Percentiles rank a stretch among this genome's conserved stretches.
phyloP scores from a whole-genome alignment of 2,329 filamentous ascomycete genomes.

The Claviceps sp. region DNA sequence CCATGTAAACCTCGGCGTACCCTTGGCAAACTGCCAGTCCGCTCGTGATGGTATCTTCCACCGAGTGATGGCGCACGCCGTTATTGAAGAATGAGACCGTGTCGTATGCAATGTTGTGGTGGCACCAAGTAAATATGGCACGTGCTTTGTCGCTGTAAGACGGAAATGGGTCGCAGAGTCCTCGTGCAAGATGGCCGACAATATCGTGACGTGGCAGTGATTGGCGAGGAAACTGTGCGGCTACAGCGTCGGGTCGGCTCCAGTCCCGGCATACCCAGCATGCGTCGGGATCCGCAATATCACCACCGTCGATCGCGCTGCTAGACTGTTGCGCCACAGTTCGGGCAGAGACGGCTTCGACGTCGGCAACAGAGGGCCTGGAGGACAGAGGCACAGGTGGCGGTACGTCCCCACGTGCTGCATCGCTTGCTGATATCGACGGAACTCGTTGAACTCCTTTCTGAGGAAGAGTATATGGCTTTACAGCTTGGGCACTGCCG shows the following conservation, averaged over 20 bases:
- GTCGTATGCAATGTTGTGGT: slow-evolving; percentile 87
- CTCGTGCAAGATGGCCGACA: slow-evolving; percentile 60
- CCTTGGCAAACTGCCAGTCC: slow-evolving; percentile 86
- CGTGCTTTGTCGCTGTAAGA: slow-evolving; percentile 84
- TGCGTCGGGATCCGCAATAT: slow-evolving; percentile 11
- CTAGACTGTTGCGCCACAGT: slow-evolving; percentile 13
- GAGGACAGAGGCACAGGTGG: slow-evolving; percentile 40
- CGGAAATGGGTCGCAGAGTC: slow-evolving; percentile 65
- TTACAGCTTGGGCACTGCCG: slow-evolving; percentile 6
- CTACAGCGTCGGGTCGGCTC: slow-evolving; percentile 64
- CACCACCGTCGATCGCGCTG: neutral
- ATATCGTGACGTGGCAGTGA: slow-evolving; percentile 53
- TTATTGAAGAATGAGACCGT: slow-evolving; percentile 64
- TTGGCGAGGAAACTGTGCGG: slow-evolving; percentile 59
- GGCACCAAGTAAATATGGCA: slow-evolving; percentile 87
- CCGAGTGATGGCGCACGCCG: slow-evolving; percentile 51
- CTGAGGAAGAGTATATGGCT: neutral
- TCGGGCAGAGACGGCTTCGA: slow-evolving; percentile 29
- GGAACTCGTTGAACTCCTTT: slow-evolving; percentile 4
- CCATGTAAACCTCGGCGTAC: slow-evolving; percentile 71
- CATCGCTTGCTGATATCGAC: neutral
- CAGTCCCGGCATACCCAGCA: slow-evolving; percentile 85
- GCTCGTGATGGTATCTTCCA: slow-evolving; percentile 57
- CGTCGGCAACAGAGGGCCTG: slow-evolving; percentile 37
- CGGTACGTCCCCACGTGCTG: slow-evolving; percentile 22